Base-by-base conservation (phyloP, 306 rosid species). In the Ochetophila trinervis region DNA sequence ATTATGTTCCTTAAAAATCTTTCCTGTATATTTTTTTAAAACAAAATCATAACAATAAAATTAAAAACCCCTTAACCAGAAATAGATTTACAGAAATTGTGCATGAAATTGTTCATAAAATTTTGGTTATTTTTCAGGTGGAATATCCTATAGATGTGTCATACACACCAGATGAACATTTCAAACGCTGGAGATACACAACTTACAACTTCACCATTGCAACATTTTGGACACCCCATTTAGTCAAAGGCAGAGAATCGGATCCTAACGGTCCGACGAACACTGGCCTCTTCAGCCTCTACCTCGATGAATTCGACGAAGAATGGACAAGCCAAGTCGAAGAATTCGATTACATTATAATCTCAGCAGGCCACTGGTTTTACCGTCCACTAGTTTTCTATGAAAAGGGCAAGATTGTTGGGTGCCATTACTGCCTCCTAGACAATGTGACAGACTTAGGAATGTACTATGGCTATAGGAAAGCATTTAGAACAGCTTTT, bases 311-410 rank as follows among this genome's bases (percentile, higher is more conserved):
- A 76, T 73, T 76, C 0, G 96, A 94, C 44, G 78, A 83, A 34
- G 65, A 76, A 61, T 90, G 97, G 97, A 69, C 85, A 11, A 60
- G 79, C 65, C 81, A 88, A 66, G 66, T 86, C 1, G 68, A 71
- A 18, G 84, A 80, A 18, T 94, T 83, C 10, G 86, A 86, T 72
- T 85, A 84, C 74, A 23, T 90, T 20, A 72, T 94, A 23, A 62
- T 94, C 76, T 83, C 86, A 6, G 86, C 82, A 0, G 99, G 96
- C 14, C 99, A 94, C 50, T 94, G 99, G 99, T 88, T 94, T 58
- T 70, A 65, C 6, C 67, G 88, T 14, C 81, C 95, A 6, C 59
- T 83, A 79, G 73, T 83, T 2, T 90, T 68, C 80, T 73, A 80
- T 2, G 88, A 90, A 67, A 66, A 82, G 3, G 55, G 79, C 62